Percentiles rank a stretch among this genome's conserved stretches.
These are phyloP conservation scores for Colletotrichum eremochloae DNA, from an alignment of 2,329 filamentous ascomycete genomes.

Conservation along the genomic window DNA sequence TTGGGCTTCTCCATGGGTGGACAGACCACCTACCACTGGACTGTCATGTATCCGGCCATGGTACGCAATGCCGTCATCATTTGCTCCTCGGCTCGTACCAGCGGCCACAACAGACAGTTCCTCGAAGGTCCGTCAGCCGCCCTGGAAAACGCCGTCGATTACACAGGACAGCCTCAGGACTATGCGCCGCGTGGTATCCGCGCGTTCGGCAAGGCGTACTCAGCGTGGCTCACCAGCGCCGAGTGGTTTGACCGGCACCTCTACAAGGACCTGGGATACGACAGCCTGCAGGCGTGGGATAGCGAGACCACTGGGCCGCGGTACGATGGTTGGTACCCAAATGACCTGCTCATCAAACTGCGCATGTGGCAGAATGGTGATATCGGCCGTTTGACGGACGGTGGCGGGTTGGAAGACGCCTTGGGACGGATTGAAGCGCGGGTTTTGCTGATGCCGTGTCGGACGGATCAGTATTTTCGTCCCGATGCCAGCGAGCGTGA, in stretches of 20 bases:
- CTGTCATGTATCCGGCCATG: slow-evolving; percentile 57
- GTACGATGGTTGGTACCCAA: not conserved
- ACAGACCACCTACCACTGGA: slow-evolving; percentile 62
- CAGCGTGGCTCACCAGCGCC: slow-evolving; percentile 40
- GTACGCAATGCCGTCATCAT: slow-evolving; percentile 57
- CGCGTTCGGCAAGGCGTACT: slow-evolving; percentile 7
- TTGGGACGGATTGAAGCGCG: not conserved
- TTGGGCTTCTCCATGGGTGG: slow-evolving; percentile 65
- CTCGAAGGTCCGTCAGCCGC: slow-evolving; percentile 1
- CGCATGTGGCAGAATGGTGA: slow-evolving; percentile 8
- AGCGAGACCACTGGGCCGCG: not conserved
- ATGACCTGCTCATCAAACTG: not conserved
- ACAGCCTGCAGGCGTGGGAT: not conserved
- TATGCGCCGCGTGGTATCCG: not conserved
- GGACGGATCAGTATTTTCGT: slow-evolving; percentile 2
- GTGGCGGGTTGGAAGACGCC: not conserved
- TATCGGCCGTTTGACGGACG: not conserved
- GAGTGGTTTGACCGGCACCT: slow-evolving; percentile 9
- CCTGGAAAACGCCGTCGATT: not conserved
- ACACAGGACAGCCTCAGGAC: not conserved
- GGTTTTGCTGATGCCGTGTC: slow-evolving; percentile 7
- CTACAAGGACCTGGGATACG: not conserved
- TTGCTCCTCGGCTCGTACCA: slow-evolving; percentile 60
- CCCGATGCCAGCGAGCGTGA: not conserved
- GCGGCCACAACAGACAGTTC: slow-evolving; percentile 49